phyloP scores from a whole-genome alignment of 352 stramenopile species.

The Pythium myriotylum region DNA sequence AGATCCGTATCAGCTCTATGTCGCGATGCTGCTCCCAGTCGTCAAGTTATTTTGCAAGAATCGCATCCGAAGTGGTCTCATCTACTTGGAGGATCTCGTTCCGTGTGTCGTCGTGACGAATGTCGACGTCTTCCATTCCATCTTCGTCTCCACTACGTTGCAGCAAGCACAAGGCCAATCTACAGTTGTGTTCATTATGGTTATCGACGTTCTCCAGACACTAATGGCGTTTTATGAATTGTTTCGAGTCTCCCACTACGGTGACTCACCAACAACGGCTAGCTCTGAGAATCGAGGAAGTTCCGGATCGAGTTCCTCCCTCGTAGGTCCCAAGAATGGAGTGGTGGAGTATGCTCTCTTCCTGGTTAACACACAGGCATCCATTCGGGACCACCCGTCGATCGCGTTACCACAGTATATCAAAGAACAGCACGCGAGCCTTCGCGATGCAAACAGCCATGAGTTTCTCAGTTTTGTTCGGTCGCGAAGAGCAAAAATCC shows the following conservation, averaged over 20 bases:
- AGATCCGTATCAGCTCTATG: background rate
- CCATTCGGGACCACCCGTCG: background rate
- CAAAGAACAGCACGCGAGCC: background rate
- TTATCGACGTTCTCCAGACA: background rate
- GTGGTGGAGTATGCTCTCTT: no score
- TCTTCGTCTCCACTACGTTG: background rate
- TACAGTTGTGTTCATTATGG: background rate
- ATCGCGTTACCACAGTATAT: background rate
- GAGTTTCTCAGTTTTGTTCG: no score
- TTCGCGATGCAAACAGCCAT: no score
- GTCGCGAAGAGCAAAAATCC: no score
- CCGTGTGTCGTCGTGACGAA: background rate
- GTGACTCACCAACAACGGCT: no score
- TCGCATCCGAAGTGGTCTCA: background rate
- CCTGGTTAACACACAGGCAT: no score
- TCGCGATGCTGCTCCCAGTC: background rate
- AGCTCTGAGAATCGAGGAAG: no score
- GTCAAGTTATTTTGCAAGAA: background rate
- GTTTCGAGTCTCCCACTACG: no score
- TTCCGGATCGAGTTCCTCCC: no score
- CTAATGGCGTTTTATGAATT: no score
- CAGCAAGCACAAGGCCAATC: background rate
- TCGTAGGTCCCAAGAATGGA: no score
- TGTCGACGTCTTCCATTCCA: background rate
- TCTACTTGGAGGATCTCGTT: background rate